These are phyloP conservation scores for Aspergillus bridgeri DNA, from an alignment of 495 filamentous ascomycete genomes.

Conservation along the genomic window DNA sequence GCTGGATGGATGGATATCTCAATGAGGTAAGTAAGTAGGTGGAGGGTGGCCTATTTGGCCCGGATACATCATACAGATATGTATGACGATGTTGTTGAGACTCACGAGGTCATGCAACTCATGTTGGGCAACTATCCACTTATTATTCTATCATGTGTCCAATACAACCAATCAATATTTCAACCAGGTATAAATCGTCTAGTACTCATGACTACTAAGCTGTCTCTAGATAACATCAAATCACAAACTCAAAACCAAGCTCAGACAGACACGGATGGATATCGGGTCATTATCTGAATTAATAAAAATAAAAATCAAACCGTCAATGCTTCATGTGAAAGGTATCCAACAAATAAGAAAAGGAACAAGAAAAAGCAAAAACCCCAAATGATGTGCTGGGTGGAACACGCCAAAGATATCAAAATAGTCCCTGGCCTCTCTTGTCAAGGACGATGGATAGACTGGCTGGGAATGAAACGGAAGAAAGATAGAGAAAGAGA, in stretches of 20 bases:
- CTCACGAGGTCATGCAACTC: no score
- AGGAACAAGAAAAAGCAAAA: not conserved
- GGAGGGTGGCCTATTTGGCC: no score
- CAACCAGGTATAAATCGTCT: not conserved
- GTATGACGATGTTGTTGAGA: no score
- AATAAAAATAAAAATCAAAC: conserved; percentile 6
- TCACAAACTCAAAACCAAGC: not conserved
- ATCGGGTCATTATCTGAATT: conserved; percentile 6
- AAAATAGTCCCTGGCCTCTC: not conserved
- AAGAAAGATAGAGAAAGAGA: not conserved
- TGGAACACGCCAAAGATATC: not conserved
- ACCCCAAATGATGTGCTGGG: not conserved
- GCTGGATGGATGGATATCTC: no score
- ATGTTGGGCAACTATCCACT: not conserved
- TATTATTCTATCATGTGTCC: no score
- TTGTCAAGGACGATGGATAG: not conserved
- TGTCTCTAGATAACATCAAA: not conserved
- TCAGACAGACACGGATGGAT: not conserved
- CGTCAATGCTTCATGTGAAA: conserved; percentile 11
- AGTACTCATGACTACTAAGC: not conserved
- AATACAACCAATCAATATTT: not conserved
- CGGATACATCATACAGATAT: no score
- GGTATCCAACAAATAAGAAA: conserved; percentile 13
- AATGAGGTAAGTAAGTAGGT: no score
- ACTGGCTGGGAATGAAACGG: not conserved